These are phyloP conservation scores for Dictyophora rubrovolvata DNA, from an alignment of 768 basidiomycete species.

Conservation along the genomic window DNA sequence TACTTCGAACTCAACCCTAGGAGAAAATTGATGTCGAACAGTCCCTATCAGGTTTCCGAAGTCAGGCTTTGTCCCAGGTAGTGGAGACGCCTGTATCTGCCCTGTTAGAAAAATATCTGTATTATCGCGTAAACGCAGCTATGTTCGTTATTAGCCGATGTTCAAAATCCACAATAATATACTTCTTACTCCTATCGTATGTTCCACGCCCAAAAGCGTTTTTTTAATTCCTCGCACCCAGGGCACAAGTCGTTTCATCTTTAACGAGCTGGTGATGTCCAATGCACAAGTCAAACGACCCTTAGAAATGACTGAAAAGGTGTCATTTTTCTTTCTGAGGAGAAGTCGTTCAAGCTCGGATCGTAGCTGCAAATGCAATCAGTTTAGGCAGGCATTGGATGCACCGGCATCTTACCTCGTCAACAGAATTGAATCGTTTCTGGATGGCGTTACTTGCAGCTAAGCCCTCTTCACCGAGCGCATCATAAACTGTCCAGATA, in stretches of 20 bases:
- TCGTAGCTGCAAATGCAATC: not conserved
- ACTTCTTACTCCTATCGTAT: slow-evolving; percentile 1
- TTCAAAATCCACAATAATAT: not conserved
- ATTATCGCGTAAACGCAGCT: not conserved
- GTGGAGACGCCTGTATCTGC: slow-evolving; percentile 19
- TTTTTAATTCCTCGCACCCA: not conserved
- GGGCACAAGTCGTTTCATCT: not conserved
- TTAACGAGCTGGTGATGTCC: not conserved
- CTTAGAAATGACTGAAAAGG: not conserved
- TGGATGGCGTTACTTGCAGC: not conserved
- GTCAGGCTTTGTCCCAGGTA: not conserved
- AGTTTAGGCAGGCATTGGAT: not conserved
- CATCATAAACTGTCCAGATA: slow-evolving; percentile 62
- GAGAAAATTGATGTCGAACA: slow-evolving; percentile 67
- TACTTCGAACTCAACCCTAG: slow-evolving; percentile 38
- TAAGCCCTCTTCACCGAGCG: slow-evolving; percentile 37
- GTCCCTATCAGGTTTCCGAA: slow-evolving; percentile 51
- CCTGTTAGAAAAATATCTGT: slow-evolving; percentile 27
- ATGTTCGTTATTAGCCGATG: not conserved
- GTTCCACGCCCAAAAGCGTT: not conserved
- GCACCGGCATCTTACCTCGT: not conserved
- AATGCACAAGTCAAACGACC: not conserved
- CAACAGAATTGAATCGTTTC: slow-evolving; percentile 1
- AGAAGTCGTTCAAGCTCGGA: slow-evolving; percentile 3
- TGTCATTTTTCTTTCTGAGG: not conserved